Base-by-base conservation (phyloP, 805 yeast species). In the Scheffersomyces lignosus region DNA sequence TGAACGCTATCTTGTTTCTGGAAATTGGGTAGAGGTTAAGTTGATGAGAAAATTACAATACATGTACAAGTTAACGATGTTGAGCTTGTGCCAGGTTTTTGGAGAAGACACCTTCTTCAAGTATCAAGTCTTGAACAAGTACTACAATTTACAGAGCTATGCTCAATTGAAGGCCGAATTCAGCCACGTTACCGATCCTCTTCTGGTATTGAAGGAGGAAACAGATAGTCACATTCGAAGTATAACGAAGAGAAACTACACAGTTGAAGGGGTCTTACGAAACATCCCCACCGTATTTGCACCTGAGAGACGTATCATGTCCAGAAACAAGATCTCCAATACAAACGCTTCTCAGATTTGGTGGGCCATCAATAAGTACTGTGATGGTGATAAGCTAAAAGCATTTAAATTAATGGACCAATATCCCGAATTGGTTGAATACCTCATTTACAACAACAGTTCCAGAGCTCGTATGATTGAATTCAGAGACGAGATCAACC, bases 341-440 rank as follows among this genome's bases (percentile, higher is more conserved):
- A 35, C 36, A 9, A 42, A 52, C 33, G 45, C 54, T 10, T 41
- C 43, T 14, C 32, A 23, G 12, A 23, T 63, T 18, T 50, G 51
- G 44, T 15, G 15, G 18, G 37, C 42, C 4, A 40, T 64, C 12
- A 44, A 47, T 30, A 14, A 38, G 15, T 43, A 46, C 28, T 50
- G 54, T 23, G 38, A 44, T 10, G 48, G 44, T 5, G 50, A 53
- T 33, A 37, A 44, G 17, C 32, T 16, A 4, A 35, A 45, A 18
- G 61, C 64, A 13, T 64, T 56, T 34, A 35, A 40, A 17, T 44
- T 65, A 33, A 58, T 59, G 57, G 66, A 64, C 33, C 44, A 55
- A 27, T 66, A 43, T 36, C 71, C 71, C 6, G 53, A 51, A 18
- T 53, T 67, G 4, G 48, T 66, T 26, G 67, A 61, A 41, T 60